phyloP scores from a whole-genome alignment of 129 eudicot genomes.

The Saposhnikovia divaricata region DNA sequence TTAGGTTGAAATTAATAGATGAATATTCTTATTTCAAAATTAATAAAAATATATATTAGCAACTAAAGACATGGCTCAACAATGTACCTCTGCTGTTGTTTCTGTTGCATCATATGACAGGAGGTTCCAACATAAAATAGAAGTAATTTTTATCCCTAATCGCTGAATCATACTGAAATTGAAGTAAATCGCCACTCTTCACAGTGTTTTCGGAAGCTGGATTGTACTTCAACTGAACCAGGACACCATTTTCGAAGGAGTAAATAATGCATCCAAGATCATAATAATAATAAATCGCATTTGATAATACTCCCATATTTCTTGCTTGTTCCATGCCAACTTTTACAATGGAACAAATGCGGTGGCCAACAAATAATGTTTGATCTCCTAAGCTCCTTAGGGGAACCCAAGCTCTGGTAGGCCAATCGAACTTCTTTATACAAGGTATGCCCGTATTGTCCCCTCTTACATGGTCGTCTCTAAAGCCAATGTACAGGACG shows the following conservation, averaged over 20 bases:
- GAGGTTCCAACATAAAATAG: not conserved
- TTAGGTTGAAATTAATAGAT: too few relatives aligned
- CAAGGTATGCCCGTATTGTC: not conserved
- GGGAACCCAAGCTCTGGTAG: not conserved
- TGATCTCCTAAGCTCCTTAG: not conserved
- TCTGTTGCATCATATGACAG: not conserved
- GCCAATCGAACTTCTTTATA: not conserved
- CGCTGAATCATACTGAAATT: too few relatives aligned
- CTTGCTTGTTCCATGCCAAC: not conserved
- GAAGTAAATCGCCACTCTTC: too few relatives aligned
- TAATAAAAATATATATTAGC: too few relatives aligned
- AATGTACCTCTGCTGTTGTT: not conserved
- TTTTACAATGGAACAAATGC: not conserved
- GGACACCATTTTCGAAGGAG: not conserved
- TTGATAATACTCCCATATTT: not conserved
- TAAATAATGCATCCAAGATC: not conserved
- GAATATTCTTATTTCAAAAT: too few relatives aligned
- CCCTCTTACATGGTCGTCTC: not conserved
- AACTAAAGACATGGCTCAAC: not conserved
- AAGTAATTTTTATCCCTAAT: too few relatives aligned
- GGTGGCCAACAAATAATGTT: not conserved
- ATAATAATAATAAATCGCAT: not conserved
- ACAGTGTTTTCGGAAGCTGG: not conserved
- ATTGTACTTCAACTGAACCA: not conserved
- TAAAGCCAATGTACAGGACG: not conserved